These are phyloP conservation scores for Hymenoscyphus albidus DNA, from an alignment of 2,329 filamentous ascomycete genomes.

Conservation along the genomic window DNA sequence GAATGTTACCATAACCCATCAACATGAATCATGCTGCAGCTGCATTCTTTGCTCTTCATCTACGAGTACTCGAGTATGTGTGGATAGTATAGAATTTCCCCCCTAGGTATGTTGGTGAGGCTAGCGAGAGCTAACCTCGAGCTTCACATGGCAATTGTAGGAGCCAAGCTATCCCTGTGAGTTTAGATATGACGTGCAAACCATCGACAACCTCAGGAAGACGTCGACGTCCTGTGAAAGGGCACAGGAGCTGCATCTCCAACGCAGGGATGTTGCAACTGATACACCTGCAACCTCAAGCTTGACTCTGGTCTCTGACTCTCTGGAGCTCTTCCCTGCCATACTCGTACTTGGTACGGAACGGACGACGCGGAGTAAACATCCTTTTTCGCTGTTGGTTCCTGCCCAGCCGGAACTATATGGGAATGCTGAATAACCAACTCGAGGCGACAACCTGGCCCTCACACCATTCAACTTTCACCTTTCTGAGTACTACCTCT, in stretches of 20 bases:
- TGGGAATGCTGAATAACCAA: constrained; percentile 8
- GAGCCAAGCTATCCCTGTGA: background rate
- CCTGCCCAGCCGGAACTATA: constrained; percentile 3
- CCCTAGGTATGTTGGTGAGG: too few relatives aligned
- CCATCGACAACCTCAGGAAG: background rate
- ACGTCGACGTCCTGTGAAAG: too few relatives aligned
- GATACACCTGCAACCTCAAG: too few relatives aligned
- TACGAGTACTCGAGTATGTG: too few relatives aligned
- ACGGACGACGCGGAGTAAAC: too few relatives aligned
- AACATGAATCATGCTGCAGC: background rate
- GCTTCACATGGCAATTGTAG: background rate
- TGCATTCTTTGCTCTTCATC: background rate
- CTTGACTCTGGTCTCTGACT: too few relatives aligned
- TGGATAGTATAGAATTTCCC: too few relatives aligned
- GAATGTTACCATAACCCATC: background rate
- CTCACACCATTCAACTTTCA: too few relatives aligned
- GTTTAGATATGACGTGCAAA: constrained; percentile 1
- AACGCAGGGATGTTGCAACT: too few relatives aligned
- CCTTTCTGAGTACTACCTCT: background rate
- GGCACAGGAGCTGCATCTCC: too few relatives aligned
- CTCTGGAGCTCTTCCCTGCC: background rate
- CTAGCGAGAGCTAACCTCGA: background rate
- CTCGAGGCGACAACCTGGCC: background rate
- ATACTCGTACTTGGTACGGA: too few relatives aligned
- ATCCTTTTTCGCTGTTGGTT: background rate